Percentiles rank a stretch among this genome's conserved stretches.
phyloP scores from a whole-genome alignment of 768 basidiomycete genomes.

The Suillus spraguei region DNA sequence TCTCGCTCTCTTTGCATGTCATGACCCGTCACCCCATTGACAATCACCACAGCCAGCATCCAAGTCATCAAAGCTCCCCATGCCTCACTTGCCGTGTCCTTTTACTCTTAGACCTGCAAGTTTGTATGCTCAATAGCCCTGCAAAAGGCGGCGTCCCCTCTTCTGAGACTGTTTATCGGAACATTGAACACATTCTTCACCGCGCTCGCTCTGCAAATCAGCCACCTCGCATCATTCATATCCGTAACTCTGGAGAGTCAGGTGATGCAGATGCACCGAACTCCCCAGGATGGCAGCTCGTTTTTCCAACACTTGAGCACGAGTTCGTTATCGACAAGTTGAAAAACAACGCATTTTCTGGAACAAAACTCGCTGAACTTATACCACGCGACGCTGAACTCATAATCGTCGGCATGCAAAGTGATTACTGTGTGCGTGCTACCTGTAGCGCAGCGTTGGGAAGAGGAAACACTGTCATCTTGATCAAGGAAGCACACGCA shows the following conservation, averaged over 20 bases:
- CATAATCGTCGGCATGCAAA: conserved; percentile 67
- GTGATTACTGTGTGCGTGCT: conserved; percentile 59
- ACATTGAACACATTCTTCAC: conserved; percentile 52
- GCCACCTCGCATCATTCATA: conserved; percentile 63
- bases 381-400: conserved; percentile 59
- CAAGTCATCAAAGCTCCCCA: conserved; percentile 19
- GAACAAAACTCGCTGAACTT: conserved; percentile 52
- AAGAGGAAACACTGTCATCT: conserved; percentile 65
- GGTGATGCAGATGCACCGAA: conserved; percentile 63
- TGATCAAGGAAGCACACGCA: conserved; percentile 67
- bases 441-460: conserved; percentile 64
- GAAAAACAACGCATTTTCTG: conserved; percentile 72
- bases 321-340: conserved; percentile 66
- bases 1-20: not conserved
- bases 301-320: conserved; percentile 48
- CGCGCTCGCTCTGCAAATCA: conserved; percentile 49
- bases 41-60: conserved; percentile 17
- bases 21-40: conserved; percentile 21
- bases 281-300: conserved; percentile 63
- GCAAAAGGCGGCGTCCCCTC: conserved; percentile 56
- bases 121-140: conserved; percentile 48
- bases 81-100: conserved; percentile 44
- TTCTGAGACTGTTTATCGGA: conserved; percentile 42
- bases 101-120: conserved; percentile 62
- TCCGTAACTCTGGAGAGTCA: conserved; percentile 64